Evolutionary conservation across 345 rosid genomes (phyloP).

Genomic region (Erysimum cheiranthoides): DNA sequence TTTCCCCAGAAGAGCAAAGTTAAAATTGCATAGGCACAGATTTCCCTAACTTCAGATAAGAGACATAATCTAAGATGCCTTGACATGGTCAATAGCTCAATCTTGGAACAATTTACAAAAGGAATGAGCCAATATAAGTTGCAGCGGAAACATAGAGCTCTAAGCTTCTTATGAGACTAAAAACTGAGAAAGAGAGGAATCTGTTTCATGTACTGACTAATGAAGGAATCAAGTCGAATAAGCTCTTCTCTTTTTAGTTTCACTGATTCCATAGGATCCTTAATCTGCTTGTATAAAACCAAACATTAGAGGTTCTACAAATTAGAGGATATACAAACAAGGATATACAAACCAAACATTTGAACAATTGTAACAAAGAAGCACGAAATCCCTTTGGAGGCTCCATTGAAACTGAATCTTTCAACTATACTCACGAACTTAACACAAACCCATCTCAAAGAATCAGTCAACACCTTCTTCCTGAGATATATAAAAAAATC

Average conservation of each 20-base stretch:
- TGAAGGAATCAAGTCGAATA: neutral
- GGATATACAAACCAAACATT: too few species aligned
- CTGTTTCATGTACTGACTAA: neutral
- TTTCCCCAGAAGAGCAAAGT: neutral
- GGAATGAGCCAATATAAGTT: neutral
- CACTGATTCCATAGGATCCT: neutral
- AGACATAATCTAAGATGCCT: slow-evolving; percentile 6
- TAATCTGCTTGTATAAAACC: too few species aligned
- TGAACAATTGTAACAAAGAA: too few species aligned
- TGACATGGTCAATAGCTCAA: slow-evolving; percentile 3
- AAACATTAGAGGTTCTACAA: too few species aligned
- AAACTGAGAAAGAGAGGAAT: neutral
- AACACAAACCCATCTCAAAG: too few species aligned
- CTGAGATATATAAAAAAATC: too few species aligned
- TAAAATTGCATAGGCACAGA: neutral
- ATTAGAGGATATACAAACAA: too few species aligned
- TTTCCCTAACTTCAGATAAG: neutral
- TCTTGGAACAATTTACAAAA: neutral
- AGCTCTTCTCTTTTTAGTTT: neutral
- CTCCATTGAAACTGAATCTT: too few species aligned
- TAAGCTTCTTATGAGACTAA: neutral
- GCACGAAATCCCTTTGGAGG: too few species aligned
- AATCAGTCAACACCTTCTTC: too few species aligned
- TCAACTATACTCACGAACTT: too few species aligned
- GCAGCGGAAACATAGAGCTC: neutral